Base-by-base conservation (phyloP, 129 eudicot species). In the Heracleum sosnowskyi region DNA sequence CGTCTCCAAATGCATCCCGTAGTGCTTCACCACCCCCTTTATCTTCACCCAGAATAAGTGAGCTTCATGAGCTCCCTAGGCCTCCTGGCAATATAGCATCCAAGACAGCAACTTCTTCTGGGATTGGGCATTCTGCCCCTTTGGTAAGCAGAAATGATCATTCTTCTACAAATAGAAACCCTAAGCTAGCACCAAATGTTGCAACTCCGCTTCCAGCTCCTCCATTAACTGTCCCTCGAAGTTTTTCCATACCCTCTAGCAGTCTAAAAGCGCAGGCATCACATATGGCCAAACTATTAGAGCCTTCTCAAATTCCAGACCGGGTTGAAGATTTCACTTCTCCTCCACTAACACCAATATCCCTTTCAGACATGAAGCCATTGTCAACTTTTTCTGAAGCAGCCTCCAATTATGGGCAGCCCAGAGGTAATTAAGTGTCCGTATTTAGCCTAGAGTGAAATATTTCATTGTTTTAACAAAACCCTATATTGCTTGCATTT, bases 11-110 rank as follows among this genome's bases (percentile, higher is more conserved):
- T 62, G 79, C 81, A 47, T 70, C 92, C n/a, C 83, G 87, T 62
- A 88, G 86, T 47, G 90, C 84, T 57, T 93, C 98, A 35, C 95
- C 97, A 51, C 85, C 91, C 74, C 88, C 81, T 64, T 36, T 81
- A 74, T 88, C 94, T 46, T 90, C 98, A 33, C 98, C 98, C 39
- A 90, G 78, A 78, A 91, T 95, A 53, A 95, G 90, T n/a, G 98
- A 91, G 96, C 96, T 95, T 77, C 98, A 95, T 81, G 98, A 95
- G 85, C 97, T 95, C 31, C 98, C 98, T 39, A 88, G 97, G 75
- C 98, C 98, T 31, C 98, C 98, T 55, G 80, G 82, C 47, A 69
- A 64, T 81, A 74, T 83, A 18, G 62, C 88, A 82, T 40, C 82
- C 82, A 91, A 85, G 86, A 84, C 89, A 16, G 69, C 49, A 24